A percentile compares a stretch with the other conserved stretches of the same genome.
Evolutionary conservation across 352 stramenopile genomes (phyloP).

Genomic region (Pythium pectinolyticum): DNA sequence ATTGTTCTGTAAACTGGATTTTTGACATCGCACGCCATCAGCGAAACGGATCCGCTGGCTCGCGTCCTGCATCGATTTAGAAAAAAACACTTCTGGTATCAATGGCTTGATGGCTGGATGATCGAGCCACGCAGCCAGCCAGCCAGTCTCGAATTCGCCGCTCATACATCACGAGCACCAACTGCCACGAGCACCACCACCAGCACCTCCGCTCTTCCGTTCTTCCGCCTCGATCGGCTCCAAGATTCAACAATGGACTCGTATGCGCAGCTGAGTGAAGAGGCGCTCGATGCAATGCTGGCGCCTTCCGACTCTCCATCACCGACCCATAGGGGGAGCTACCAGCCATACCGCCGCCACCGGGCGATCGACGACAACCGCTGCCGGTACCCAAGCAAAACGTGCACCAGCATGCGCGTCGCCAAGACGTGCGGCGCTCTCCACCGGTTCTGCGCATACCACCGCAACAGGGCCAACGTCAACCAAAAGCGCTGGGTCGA

Average conservation of each 20-base stretch:
- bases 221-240: too few relatives aligned
- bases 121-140: background rate
- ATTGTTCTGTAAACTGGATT: conserved; percentile 16
- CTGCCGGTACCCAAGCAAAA: background rate
- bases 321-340: background rate
- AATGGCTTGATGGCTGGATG: background rate
- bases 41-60: background rate
- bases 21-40: conserved; percentile 2
- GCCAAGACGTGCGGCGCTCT: background rate
- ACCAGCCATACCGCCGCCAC: background rate
- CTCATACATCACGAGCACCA: background rate
- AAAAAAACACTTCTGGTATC: background rate
- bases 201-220: too few relatives aligned
- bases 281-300: background rate
- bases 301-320: background rate
- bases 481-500: background rate
- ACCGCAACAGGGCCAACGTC: background rate
- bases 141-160: background rate
- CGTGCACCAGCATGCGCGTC: background rate
- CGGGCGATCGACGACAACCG: background rate
- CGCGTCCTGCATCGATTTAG: too few relatives aligned
- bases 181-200: too few relatives aligned
- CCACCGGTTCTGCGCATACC: background rate
- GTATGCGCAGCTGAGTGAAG: background rate
- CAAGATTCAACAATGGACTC: background rate